Evolutionary conservation across 1,284 basidiomycete genomes (phyloP), one percentile per base, ranked within the genome.

Genomic region (Trametes pubescens): DNA sequence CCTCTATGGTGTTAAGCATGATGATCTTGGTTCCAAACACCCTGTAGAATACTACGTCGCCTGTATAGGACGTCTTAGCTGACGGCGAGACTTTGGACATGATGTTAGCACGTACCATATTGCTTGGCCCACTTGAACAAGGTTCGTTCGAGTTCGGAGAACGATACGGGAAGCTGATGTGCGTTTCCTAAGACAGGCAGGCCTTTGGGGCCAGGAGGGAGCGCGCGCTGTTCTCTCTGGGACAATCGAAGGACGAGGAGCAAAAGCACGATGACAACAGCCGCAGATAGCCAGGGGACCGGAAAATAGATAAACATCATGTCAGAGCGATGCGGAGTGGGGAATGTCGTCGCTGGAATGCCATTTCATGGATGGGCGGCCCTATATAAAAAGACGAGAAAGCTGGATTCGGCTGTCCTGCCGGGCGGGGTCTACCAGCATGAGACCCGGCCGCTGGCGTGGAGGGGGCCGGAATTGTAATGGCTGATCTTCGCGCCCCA

Each of bases 1-100:
- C 73, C 58, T 76, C 65, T 4, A 67, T 58, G 7, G 78, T 76
- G 66, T 79, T 79, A 21, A 82, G 51, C 46, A 83, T 65, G 26
- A 82, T 59, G 40, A 78, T 73, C 6, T 75, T 72, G 5, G 67
- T 73, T 2, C 75, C 76, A 35, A 78, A 71, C 18, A 77, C 21
- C 7, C 37, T 21, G 16, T 40, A 16, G 49, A 34, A 21, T 1
- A 54, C 52, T 1, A 54, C 22, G 18, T 54, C 52, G 10, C 52
- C 52, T 54, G 51, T 6, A 26, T 22, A 8, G 24, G 13, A 48
- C n/a, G 14, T 22, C 18, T 46, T 9, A 24, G 21, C 26, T 29
- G 13, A 4, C 16, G 7, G 14, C 2, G 5, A 2, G 16, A 6
- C 8, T 49, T 4, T 16, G 9, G 29, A 29, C 8, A 18, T 16